Evolutionary conservation across 2,329 filamentous ascomycete genomes (phyloP), one percentile per base, ranked within the genome.

Genomic region (Pyrenochaeta sp.): DNA sequence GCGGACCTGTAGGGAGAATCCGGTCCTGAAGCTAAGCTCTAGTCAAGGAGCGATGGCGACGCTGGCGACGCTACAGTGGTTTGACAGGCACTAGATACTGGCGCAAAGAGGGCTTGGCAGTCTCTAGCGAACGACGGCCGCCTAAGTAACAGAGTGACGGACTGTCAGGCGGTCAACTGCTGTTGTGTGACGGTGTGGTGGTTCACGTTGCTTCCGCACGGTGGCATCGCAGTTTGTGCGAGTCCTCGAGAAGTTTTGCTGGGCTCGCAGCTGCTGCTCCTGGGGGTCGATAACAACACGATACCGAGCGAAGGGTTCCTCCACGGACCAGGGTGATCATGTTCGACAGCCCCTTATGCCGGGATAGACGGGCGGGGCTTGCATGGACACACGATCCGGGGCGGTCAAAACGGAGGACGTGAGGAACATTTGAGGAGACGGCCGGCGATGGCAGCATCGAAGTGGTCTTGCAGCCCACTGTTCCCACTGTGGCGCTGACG

Each of bases 141-240:
- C 49, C 53, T 59, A 49, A 51, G 52, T 44, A 57, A 54, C 58
- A 24, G 56, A 59, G 58, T 69, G 71, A 68, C 67, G 65, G 68
- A 66, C 68, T 74, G 72, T 73, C 73, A 76, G 65, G 69, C 68
- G 64, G 62, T 66, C 67, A 67, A 58, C 44, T 63, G 64, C 61
- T 73, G 72, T 47, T 34, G 72, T 75, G 61, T 51, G 22, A 71
- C 69, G 24, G 52, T 56, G 63, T 66, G 59, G 59, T 55, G 50
- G 52, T 24, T 58, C 52, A 58, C 57, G 55, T 58, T 65, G 60
- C 59, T 55, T 62, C 52, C 39, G 56, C 62, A 61, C 55, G 56
- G 66, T 72, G 59, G 67, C 52, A 70, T 71, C 49, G 67, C 64
- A 69, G 59, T 52, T 60, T 64, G 69, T 69, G 58, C 59, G 56